Base-by-base conservation (phyloP, 2,329 filamentous ascomycete genomes). In the Fusarium sororula region DNA sequence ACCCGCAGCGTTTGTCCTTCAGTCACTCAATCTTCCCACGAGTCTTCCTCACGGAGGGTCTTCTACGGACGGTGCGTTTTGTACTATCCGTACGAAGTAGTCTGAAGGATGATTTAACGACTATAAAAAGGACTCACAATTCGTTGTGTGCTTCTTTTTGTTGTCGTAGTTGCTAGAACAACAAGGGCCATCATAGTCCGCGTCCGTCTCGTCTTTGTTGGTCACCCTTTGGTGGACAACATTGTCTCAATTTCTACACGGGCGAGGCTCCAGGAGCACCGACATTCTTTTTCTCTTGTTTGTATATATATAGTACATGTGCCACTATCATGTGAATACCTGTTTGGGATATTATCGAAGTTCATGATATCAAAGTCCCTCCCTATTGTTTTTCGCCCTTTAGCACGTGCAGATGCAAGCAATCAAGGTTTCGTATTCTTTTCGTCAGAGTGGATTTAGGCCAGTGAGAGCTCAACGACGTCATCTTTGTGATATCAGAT, bases 121-220 rank as follows among this genome's bases (percentile, higher is more conserved):
- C 62, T 13, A 15, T 45, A 35, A 37, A 38, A 53, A 14, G 37
- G 24, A 17, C 20, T 38, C n/a, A 15, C 37, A 17, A 38, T 68
- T 57, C 24, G 14, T 53, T 47, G 69, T 51, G 32, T 51, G 28
- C 24, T 56, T 55, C 30, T 45, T 54, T 41, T 53, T 76, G 47
- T 68, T 77, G 62, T 70, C 64, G 66, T 63, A 75, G 81, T 80
- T 87, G 85, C 86, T 76, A 87, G 82, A 87, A 77, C 60, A 75
- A 80, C 77, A 81, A 79, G 86, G 85, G 83, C 85, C 85, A 86
- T 87, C 86, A 87, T 87, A 87, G 86, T 87, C 86, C 86, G 78
- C 81, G 85, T 81, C 85, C 81, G 83, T 84, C 60, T 70, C 45
- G 42, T 70, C 81, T 82, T 64, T 67, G 63, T 44, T 68, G 35